Evolutionary conservation across 1,284 basidiomycete species (phyloP).

Genomic region (Malassezia equina): DNA sequence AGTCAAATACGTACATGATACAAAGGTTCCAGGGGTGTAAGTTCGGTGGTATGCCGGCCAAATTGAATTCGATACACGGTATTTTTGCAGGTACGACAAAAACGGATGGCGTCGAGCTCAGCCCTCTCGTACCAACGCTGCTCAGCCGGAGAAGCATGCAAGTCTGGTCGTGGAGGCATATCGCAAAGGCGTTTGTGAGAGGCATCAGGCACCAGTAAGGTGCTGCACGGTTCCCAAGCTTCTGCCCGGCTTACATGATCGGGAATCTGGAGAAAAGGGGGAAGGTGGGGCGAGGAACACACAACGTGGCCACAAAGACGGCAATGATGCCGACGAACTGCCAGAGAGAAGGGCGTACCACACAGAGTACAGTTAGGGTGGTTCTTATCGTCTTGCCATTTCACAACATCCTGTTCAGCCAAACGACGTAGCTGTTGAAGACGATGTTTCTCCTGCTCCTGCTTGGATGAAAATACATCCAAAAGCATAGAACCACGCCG

Average conservation of each 20-base stretch:
- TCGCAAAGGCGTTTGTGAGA: neutral
- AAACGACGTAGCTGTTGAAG: constrained; percentile 10
- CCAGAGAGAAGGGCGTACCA: constrained; percentile 73
- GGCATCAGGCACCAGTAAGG: neutral
- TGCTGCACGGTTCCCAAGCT: constrained; percentile 6
- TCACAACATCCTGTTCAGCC: constrained; percentile 76
- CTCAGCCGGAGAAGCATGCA: neutral
- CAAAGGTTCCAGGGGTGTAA: constrained; percentile 50
- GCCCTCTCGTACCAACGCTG: neutral
- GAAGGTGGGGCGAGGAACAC: constrained; percentile 73
- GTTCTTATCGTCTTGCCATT: constrained; percentile 76
- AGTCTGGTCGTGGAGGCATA: constrained; percentile 3
- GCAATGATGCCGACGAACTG: constrained; percentile 92
- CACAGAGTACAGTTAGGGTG: constrained; percentile 75
- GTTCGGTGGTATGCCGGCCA: constrained; percentile 48
- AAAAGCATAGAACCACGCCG: neutral
- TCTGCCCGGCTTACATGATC: neutral
- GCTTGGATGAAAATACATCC: constrained; percentile 5
- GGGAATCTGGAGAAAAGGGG: constrained; percentile 18
- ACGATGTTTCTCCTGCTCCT: neutral
- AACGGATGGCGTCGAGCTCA: constrained; percentile 49
- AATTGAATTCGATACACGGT: constrained; percentile 59
- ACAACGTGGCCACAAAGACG: constrained; percentile 84
- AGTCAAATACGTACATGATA: constrained; percentile 49
- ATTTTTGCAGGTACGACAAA: constrained; percentile 70